phyloP scores from a whole-genome alignment of 164 flowering plant species.

The Pachysandra terminalis region DNA sequence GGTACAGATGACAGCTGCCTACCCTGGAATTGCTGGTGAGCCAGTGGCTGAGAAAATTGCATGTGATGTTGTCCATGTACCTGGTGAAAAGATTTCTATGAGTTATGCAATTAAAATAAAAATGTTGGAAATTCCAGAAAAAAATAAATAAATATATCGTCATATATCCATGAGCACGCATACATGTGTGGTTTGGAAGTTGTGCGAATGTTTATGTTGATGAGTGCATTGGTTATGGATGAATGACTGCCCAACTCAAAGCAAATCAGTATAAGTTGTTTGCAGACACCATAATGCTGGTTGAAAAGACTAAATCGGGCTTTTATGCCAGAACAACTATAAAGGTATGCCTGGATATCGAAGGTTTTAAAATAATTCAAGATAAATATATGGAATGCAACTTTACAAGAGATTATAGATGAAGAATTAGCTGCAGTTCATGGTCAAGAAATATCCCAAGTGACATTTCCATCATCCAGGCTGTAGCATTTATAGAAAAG shows the following conservation, averaged over 20 bases:
- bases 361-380: background rate
- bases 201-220: too few species aligned
- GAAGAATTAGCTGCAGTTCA: too few species aligned
- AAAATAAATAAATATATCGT: background rate
- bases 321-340: too few species aligned
- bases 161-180: too few species aligned
- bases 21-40: conserved; percentile 78
- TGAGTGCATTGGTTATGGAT: background rate
- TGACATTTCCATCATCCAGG: too few species aligned
- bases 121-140: conserved; percentile 5
- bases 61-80: conserved; percentile 79
- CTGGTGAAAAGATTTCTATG: conserved; percentile 19
- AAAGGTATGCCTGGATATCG: background rate
- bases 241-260: background rate
- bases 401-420: too few species aligned
- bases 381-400: too few species aligned
- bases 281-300: background rate
- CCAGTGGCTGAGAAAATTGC: conserved; percentile 79
- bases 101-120: background rate
- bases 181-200: background rate
- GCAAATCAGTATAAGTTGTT: background rate
- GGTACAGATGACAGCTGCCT: conserved; percentile 79
- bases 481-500: too few species aligned
- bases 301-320: too few species aligned
- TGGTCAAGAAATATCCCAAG: too few species aligned